These are phyloP conservation scores for Meyerozyma athensensis DNA, from an alignment of 1,139 yeast species.

Conservation along the genomic window DNA sequence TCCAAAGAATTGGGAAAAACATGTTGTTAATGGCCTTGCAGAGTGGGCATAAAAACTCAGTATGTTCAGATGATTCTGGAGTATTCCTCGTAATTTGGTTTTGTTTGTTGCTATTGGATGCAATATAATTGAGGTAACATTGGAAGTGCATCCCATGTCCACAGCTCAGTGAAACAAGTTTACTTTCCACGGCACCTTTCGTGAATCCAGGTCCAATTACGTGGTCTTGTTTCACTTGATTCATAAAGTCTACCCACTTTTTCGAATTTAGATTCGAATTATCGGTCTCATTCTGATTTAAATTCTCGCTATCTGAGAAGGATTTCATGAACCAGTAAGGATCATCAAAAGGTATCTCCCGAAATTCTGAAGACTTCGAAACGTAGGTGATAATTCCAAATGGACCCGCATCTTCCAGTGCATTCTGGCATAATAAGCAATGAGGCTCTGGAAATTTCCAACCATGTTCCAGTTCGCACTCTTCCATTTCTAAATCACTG, in stretches of 20 bases:
- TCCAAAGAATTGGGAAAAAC: constrained; percentile 69
- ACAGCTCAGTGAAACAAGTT: constrained; percentile 71
- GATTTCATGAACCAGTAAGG: constrained; percentile 64
- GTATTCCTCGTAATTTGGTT: constrained; percentile 76
- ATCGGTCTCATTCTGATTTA: constrained; percentile 36
- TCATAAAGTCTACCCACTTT: constrained; percentile 36
- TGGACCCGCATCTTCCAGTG: constrained; percentile 61
- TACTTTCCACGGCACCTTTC: constrained; percentile 34
- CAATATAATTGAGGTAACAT: constrained; percentile 65
- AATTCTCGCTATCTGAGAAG: constrained; percentile 50
- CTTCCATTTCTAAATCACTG: constrained; percentile 37
- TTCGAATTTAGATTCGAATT: constrained; percentile 20
- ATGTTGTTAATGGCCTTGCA: constrained; percentile 85
- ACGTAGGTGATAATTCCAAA: constrained; percentile 71
- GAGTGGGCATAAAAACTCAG: constrained; percentile 83
- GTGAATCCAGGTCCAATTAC: constrained; percentile 75
- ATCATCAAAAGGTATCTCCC: constrained; percentile 61
- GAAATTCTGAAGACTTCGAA: constrained; percentile 53
- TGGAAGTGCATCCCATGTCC: constrained; percentile 91
- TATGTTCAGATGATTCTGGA: constrained; percentile 68
- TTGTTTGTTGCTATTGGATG: constrained; percentile 49
- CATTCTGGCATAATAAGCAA: constrained; percentile 88
- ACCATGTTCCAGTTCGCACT: constrained; percentile 25
- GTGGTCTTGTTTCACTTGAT: constrained; percentile 28
- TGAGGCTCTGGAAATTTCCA: constrained; percentile 79